These are phyloP conservation scores for Kockiozyma suomiensis DNA, from an alignment of 805 yeast genomes.

Conservation along the genomic window DNA sequence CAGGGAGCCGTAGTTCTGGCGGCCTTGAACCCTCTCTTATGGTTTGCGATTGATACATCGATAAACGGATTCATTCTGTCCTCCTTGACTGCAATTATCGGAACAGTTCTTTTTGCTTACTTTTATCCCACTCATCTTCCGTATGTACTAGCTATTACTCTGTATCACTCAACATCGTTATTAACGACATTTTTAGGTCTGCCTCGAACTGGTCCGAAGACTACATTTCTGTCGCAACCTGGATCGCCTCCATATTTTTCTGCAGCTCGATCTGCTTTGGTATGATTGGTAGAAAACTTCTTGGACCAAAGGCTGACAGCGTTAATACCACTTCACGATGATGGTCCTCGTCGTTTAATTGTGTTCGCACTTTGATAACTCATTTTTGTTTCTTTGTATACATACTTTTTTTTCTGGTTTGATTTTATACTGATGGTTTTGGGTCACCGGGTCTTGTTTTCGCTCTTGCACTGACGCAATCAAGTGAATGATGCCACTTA, in stretches of 20 bases:
- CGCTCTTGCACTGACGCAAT: background rate
- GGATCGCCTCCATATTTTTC: conserved; percentile 40
- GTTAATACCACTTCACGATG: background rate
- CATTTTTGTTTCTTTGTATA: background rate
- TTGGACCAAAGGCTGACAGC: conserved; percentile 12
- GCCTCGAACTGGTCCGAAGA: conserved; percentile 32
- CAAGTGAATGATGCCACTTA: background rate
- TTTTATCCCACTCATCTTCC: conserved; percentile 34
- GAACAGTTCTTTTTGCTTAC: conserved; percentile 39
- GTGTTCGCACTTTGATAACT: too few relatives aligned
- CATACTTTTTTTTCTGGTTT: too few relatives aligned
- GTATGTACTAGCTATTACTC: conserved; percentile 2
- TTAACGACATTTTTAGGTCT: conserved; percentile 22
- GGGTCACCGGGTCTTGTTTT: background rate
- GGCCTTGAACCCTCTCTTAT: conserved; percentile 45
- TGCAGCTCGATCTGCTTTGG: conserved; percentile 46
- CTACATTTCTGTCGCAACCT: conserved; percentile 38
- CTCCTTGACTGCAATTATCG: conserved; percentile 40
- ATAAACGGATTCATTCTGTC: conserved; percentile 44
- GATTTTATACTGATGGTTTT: too few relatives aligned
- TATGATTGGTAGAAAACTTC: conserved; percentile 45
- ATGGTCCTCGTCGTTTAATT: too few relatives aligned
- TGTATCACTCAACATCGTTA: conserved; percentile 17
- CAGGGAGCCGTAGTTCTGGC: conserved; percentile 45
- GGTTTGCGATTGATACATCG: conserved; percentile 46